Evolutionary conservation across 768 basidiomycete species (phyloP).

Genomic region (Lentinula guzmanii): DNA sequence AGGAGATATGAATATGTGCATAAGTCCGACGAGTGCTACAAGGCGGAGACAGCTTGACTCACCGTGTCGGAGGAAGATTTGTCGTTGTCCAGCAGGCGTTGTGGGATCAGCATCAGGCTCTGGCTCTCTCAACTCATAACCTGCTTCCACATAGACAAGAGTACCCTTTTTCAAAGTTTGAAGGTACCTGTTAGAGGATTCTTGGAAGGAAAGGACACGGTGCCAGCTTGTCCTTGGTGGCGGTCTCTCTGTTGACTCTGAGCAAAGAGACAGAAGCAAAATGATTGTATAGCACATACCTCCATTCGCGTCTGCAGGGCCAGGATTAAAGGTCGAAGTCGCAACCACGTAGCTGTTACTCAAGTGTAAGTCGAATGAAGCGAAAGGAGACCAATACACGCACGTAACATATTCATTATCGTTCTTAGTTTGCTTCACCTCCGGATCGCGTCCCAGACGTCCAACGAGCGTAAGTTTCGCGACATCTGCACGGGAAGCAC

Average conservation of each 20-base stretch:
- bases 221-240: constrained; percentile 66
- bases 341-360: constrained; percentile 66
- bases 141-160: constrained; percentile 77
- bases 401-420: constrained; percentile 78
- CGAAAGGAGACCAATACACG: constrained; percentile 19
- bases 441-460: constrained; percentile 64
- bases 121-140: constrained; percentile 70
- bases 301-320: constrained; percentile 54
- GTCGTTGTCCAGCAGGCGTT: constrained; percentile 68
- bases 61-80: constrained; percentile 83
- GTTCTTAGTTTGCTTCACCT: constrained; percentile 58
- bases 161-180: constrained; percentile 61
- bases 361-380: neutral
- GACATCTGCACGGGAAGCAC: constrained; percentile 51
- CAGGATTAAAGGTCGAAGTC: constrained; percentile 57
- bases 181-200: constrained; percentile 56
- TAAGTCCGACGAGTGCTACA: constrained; percentile 4
- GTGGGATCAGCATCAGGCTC: constrained; percentile 59
- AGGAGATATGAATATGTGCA: constrained; percentile 8
- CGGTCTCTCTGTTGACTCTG: constrained; percentile 38
- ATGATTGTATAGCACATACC: constrained; percentile 30
- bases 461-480: constrained; percentile 78
- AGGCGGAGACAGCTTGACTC: constrained; percentile 11
- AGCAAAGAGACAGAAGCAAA: neutral
- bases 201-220: constrained; percentile 67